phyloP scores from a whole-genome alignment of 768 basidiomycete genomes.

The Rhodotorula toruloides region DNA sequence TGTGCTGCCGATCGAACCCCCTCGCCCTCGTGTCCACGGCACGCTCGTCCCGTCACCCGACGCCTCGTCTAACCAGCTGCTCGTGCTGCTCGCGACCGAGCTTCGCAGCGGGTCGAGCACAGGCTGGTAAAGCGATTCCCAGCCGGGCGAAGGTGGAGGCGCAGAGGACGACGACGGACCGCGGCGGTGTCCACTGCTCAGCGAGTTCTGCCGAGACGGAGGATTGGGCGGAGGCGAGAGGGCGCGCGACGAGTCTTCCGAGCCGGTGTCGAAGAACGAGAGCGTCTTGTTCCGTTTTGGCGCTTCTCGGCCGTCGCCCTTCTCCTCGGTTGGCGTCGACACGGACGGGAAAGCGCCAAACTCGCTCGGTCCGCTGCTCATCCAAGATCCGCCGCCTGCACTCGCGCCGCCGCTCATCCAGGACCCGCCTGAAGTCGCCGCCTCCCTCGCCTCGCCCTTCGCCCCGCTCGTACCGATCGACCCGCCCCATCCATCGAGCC shows the following conservation, averaged over 20 bases:
- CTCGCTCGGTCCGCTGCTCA: neutral
- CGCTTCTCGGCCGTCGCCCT: neutral
- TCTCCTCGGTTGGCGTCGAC: neutral
- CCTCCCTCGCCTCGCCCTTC: neutral
- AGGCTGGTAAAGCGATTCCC: neutral
- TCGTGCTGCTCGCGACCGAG: conserved; percentile 3
- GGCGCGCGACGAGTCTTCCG: neutral
- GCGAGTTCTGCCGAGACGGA: conserved; percentile 15
- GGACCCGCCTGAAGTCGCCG: too few relatives aligned
- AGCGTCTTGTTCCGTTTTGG: conserved; percentile 29
- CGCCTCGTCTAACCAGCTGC: conserved; percentile 16
- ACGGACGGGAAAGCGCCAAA: neutral
- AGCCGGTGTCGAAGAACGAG: conserved; percentile 32
- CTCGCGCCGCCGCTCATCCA: neutral
- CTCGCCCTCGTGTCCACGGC: conserved; percentile 3
- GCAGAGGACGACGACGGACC: neutral
- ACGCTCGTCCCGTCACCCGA: neutral
- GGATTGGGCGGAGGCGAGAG: conserved; percentile 34
- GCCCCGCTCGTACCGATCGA: neutral
- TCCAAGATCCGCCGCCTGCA: neutral
- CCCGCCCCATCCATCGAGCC: conserved; percentile 2
- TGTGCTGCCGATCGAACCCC: conserved; percentile 3
- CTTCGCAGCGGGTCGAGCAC: neutral
- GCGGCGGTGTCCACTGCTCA: neutral
- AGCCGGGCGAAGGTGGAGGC: neutral